These are phyloP conservation scores for Sugiyamaella mastotermitis DNA, from an alignment of 805 yeast genomes.

Conservation along the genomic window DNA sequence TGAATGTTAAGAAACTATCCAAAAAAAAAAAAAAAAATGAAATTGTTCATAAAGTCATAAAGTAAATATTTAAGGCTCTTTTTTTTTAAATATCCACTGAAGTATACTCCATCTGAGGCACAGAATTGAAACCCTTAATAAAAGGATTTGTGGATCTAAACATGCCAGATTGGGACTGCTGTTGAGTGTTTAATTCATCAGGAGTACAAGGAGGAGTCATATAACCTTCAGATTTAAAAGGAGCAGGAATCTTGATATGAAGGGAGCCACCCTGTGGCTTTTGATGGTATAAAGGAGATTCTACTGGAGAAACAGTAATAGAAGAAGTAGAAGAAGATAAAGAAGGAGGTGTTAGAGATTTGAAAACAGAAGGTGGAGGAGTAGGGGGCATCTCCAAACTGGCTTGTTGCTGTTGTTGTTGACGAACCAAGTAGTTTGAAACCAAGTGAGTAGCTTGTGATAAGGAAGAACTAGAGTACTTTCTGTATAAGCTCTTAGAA, in stretches of 20 bases:
- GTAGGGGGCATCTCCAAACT: constrained; percentile 16
- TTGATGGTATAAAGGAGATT: constrained; percentile 4
- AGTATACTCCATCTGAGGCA: too few species aligned
- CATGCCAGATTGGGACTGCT: neutral
- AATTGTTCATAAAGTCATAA: too few species aligned
- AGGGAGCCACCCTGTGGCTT: constrained; percentile 1
- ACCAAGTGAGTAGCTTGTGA: constrained; percentile 31
- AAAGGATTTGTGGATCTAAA: too few species aligned
- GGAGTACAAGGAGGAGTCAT: constrained; percentile 23
- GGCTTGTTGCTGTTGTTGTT: constrained; percentile 12
- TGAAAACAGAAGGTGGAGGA: constrained; percentile 19
- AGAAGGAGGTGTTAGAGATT: constrained; percentile 32
- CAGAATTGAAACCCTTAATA: too few species aligned
- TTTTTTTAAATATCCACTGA: too few species aligned
- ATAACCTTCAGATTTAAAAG: constrained; percentile 9
- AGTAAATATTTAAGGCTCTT: too few species aligned
- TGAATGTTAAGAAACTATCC: too few species aligned
- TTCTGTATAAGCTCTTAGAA: constrained; percentile 33
- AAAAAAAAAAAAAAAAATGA: too few species aligned
- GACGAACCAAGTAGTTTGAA: constrained; percentile 26
- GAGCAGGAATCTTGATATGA: constrained; percentile 7
- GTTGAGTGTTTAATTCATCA: constrained; percentile 10
- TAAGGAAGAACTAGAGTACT: constrained; percentile 29
- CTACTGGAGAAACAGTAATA: constrained; percentile 9
- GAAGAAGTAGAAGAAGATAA: constrained; percentile 27